phyloP scores from a whole-genome alignment of 2,329 filamentous ascomycete species.

The Penicillium sp. region DNA sequence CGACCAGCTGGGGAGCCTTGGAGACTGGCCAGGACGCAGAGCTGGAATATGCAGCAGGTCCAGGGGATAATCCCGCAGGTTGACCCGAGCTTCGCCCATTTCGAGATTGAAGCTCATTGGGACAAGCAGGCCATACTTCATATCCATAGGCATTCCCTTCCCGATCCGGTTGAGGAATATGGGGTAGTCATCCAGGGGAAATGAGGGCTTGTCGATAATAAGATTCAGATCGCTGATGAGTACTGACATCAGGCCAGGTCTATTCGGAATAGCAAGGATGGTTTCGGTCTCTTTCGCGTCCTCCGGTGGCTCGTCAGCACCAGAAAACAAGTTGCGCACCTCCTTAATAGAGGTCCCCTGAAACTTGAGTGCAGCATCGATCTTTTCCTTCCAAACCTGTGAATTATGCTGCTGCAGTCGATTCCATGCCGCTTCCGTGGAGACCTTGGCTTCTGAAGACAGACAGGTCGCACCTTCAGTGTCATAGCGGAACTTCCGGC shows the following conservation, averaged over 20 bases:
- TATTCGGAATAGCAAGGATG: constrained; percentile 76
- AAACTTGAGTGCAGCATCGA: constrained; percentile 67
- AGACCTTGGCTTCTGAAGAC: constrained; percentile 65
- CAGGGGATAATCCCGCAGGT: constrained; percentile 85
- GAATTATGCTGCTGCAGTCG: constrained; percentile 76
- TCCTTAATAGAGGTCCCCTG: constrained; percentile 72
- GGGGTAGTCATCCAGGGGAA: constrained; percentile 73
- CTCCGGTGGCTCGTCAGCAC: constrained; percentile 71
- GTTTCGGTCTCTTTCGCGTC: constrained; percentile 77
- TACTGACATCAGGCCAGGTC: constrained; percentile 76
- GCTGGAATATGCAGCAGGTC: constrained; percentile 86
- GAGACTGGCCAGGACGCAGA: constrained; percentile 72
- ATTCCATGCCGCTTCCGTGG: constrained; percentile 68
- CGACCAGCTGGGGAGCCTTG: constrained; percentile 72
- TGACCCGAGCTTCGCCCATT: constrained; percentile 84
- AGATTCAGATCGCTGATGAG: constrained; percentile 80
- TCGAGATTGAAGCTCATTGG: constrained; percentile 85
- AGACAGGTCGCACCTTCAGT: constrained; percentile 70
- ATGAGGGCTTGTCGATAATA: constrained; percentile 84
- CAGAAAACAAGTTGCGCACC: constrained; percentile 73
- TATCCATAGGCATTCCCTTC: constrained; percentile 93
- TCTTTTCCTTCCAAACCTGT: constrained; percentile 85
- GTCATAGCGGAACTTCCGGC: constrained; percentile 59
- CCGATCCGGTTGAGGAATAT: constrained; percentile 81
- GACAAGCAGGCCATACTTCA: constrained; percentile 81